These are phyloP conservation scores for Trichoderma citrinoviride DNA, from an alignment of 2,329 filamentous ascomycete genomes.

Conservation along the genomic window DNA sequence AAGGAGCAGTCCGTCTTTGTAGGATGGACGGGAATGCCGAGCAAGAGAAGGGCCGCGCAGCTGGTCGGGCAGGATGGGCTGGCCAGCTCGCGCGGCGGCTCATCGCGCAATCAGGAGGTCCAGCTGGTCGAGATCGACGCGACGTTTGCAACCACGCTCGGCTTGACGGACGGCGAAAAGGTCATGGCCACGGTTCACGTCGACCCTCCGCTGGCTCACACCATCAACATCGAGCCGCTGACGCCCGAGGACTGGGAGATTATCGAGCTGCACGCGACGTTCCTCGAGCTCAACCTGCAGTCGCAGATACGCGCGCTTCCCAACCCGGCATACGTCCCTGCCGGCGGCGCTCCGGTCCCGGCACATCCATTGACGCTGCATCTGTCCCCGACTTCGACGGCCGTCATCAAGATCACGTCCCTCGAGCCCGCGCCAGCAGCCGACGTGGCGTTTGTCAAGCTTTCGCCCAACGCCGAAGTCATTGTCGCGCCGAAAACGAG, in stretches of 20 bases:
- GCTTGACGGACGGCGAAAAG: slow-evolving; percentile 78
- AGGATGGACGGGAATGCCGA: slow-evolving; percentile 98
- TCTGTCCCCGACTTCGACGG: slow-evolving; percentile 90
- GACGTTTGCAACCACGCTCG: slow-evolving; percentile 73
- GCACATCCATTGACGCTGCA: slow-evolving; percentile 86
- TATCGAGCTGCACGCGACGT: slow-evolving; percentile 94
- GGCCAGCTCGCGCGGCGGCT: slow-evolving; percentile 54
- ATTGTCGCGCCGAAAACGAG: slow-evolving; percentile 94
- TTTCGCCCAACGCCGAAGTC: slow-evolving; percentile 90
- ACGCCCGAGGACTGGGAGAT: slow-evolving; percentile 98
- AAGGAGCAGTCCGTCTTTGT: slow-evolving; percentile 73
- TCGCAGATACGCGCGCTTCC: slow-evolving; percentile 91
- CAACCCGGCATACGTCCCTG: slow-evolving; percentile 67
- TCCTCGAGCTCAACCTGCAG: slow-evolving; percentile 89
- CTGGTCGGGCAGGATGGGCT: slow-evolving; percentile 74
- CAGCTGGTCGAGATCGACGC: slow-evolving; percentile 82
- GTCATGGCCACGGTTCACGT: slow-evolving; percentile 71
- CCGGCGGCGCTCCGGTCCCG: slow-evolving; percentile 49
- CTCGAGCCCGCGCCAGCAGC: slow-evolving; percentile 71
- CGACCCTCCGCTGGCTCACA: slow-evolving; percentile 87
- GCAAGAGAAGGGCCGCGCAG: slow-evolving; percentile 74
- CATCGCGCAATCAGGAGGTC: slow-evolving; percentile 70
- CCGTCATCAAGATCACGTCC: slow-evolving; percentile 82
- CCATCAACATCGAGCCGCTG: slow-evolving; percentile 92
- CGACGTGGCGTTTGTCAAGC: slow-evolving; percentile 79